A percentile compares a stretch with the other conserved stretches of the same genome.
These are phyloP conservation scores for Plectosphaerella sp. DNA, from an alignment of 2,329 filamentous ascomycete genomes.

Conservation along the genomic window DNA sequence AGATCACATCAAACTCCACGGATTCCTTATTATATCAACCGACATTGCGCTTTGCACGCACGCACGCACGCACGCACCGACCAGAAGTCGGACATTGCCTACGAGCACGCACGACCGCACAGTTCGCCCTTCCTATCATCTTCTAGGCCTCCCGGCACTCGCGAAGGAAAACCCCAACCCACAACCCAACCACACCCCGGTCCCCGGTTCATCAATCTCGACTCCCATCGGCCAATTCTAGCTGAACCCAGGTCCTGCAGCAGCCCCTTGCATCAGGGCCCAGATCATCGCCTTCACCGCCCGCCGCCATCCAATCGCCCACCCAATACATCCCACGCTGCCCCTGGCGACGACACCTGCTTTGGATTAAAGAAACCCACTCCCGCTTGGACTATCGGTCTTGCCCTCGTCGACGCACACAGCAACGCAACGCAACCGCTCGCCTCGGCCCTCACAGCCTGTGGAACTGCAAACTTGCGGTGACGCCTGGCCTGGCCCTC, in stretches of 20 bases:
- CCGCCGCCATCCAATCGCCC: background rate
- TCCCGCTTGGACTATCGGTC: background rate
- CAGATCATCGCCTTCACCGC: constrained; percentile 1
- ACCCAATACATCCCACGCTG: background rate
- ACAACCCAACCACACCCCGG: background rate
- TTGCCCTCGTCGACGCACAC: background rate
- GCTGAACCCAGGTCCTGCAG: constrained; percentile 1
- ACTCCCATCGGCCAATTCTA: background rate
- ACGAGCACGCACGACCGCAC: too few relatives aligned
- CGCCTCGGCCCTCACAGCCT: background rate
- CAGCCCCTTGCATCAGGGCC: background rate
- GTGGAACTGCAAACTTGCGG: background rate
- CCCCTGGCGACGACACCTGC: background rate
- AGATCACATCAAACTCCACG: background rate
- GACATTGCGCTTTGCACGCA: background rate
- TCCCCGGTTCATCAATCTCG: background rate
- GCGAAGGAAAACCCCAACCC: background rate
- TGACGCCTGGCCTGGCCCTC: background rate
- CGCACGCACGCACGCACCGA: too few relatives aligned
- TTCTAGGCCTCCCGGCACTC: background rate
- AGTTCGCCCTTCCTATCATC: background rate
- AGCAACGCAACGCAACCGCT: background rate
- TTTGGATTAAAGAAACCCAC: background rate
- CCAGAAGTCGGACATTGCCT: too few relatives aligned
- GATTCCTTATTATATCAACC: background rate